A percentile compares a stretch with the other conserved stretches of the same genome.
Evolutionary conservation across 2,329 filamentous ascomycete species (phyloP).

Genomic region (Aspergillus pseudoviridinutans): DNA sequence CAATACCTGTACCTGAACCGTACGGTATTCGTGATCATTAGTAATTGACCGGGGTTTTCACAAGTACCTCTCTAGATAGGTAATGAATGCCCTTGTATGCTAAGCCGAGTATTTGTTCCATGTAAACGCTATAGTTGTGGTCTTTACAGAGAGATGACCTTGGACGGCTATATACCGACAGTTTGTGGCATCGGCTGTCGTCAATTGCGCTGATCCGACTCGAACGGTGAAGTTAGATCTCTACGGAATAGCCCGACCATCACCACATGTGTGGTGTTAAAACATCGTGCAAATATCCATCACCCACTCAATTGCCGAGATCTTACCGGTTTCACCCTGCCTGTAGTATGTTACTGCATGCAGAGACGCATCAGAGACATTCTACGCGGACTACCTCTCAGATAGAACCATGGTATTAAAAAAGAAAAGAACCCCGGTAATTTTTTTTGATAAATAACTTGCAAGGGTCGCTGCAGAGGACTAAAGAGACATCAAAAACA

Average conservation of each 20-base stretch:
- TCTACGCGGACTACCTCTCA: slow-evolving; percentile 2
- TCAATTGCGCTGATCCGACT: not conserved
- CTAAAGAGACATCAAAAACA: slow-evolving; percentile 39
- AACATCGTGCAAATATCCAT: no score
- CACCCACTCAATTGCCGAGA: not conserved
- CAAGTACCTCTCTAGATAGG: no score
- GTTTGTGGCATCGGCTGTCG: not conserved
- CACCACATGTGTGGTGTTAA: no score
- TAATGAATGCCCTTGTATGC: not conserved
- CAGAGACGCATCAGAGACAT: no score
- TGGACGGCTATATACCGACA: not conserved
- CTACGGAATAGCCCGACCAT: no score
- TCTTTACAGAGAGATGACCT: not conserved
- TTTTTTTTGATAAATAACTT: slow-evolving; percentile 38
- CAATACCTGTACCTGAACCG: slow-evolving; percentile 18
- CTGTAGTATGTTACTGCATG: not conserved
- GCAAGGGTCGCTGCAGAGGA: slow-evolving; percentile 38
- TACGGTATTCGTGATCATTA: slow-evolving; percentile 4
- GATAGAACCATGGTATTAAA: slow-evolving; percentile 11
- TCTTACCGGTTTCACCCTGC: not conserved
- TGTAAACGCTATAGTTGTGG: not conserved
- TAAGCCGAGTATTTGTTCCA: not conserved
- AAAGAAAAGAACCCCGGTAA: slow-evolving; percentile 31
- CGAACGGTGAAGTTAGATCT: no score
- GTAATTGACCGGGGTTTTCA: not conserved